phyloP scores from a whole-genome alignment of 495 filamentous ascomycete genomes.

The Penicillium paxilli region DNA sequence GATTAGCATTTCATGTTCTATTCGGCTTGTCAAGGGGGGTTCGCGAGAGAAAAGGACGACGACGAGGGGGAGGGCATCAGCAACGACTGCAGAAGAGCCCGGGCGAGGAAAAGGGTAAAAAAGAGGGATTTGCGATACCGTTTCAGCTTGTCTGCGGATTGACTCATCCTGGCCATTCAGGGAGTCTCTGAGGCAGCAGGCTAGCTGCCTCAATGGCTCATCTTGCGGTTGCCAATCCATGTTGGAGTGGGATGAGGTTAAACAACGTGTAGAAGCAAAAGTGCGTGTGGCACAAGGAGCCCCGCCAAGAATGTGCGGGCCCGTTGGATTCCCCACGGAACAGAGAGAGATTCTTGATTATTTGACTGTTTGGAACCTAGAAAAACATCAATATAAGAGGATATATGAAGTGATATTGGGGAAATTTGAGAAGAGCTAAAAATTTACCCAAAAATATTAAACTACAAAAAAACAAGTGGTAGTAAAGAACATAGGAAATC shows the following conservation, averaged over 20 bases:
- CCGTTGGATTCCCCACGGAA: slow-evolving; percentile 21
- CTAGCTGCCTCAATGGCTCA: slow-evolving; percentile 83
- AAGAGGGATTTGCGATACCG: slow-evolving; percentile 30
- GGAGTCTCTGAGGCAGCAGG: slow-evolving; percentile 86
- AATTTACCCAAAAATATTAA: not conserved
- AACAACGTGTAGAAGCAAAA: slow-evolving; percentile 23
- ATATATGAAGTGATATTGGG: no score
- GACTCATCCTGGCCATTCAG: slow-evolving; percentile 75
- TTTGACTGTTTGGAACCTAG: not conserved
- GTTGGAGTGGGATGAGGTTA: slow-evolving; percentile 21
- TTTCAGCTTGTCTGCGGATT: slow-evolving; percentile 78
- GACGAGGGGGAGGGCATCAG: no score
- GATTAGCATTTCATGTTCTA: no score
- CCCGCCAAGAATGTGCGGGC: slow-evolving; percentile 35
- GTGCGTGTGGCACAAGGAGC: slow-evolving; percentile 30
- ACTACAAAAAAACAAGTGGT: not conserved
- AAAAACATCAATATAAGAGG: no score
- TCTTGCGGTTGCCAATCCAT: slow-evolving; percentile 95
- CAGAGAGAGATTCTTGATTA: not conserved
- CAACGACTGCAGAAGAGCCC: not conserved
- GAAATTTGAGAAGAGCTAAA: not conserved
- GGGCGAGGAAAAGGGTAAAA: not conserved
- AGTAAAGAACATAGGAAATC: not conserved
- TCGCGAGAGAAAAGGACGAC: no score
- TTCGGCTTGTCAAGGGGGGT: no score